phyloP scores from a whole-genome alignment of 2,329 filamentous ascomycete genomes.

The Fusarium torulosum region DNA sequence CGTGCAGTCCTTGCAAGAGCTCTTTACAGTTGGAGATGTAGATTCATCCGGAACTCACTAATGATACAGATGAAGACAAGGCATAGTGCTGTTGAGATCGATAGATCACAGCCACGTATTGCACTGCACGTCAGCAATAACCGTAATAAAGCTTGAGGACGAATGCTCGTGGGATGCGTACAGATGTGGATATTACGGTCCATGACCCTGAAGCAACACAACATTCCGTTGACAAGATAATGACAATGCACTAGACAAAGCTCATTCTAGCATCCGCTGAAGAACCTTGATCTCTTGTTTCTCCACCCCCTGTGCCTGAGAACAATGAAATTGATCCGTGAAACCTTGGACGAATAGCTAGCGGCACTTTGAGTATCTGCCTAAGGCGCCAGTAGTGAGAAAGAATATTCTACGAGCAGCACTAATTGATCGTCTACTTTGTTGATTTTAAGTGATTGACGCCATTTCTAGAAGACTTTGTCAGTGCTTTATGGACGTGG shows the following conservation, averaged over 20 bases:
- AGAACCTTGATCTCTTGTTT: slow-evolving; percentile 26
- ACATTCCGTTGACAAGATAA: slow-evolving; percentile 16
- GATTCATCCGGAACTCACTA: background rate
- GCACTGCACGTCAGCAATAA: background rate
- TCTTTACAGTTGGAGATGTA: background rate
- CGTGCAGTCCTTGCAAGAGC: background rate
- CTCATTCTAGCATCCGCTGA: slow-evolving; percentile 1
- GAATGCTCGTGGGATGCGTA: background rate
- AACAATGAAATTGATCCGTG: slow-evolving; percentile 1
- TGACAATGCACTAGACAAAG: slow-evolving; percentile 19
- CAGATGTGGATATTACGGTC: slow-evolving; percentile 3
- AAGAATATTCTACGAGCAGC: slow-evolving; percentile 22
- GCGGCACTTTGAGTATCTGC: slow-evolving; percentile 25
- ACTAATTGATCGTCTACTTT: slow-evolving; percentile 21
- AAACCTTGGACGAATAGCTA: slow-evolving; percentile 2
- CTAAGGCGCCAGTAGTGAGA: slow-evolving; percentile 19
- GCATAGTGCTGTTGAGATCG: background rate
- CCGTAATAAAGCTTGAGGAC: background rate
- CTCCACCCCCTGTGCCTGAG: slow-evolving; percentile 19
- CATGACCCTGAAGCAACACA: background rate
- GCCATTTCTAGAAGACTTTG: slow-evolving; percentile 32
- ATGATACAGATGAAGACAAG: background rate
- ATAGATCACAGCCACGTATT: background rate
- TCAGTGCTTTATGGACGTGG: slow-evolving; percentile 22
- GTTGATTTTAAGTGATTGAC: slow-evolving; percentile 24